Percentiles rank a stretch among this genome's conserved stretches.
phyloP scores from a whole-genome alignment of 1,284 basidiomycete species.

The Ustilago sp. region DNA sequence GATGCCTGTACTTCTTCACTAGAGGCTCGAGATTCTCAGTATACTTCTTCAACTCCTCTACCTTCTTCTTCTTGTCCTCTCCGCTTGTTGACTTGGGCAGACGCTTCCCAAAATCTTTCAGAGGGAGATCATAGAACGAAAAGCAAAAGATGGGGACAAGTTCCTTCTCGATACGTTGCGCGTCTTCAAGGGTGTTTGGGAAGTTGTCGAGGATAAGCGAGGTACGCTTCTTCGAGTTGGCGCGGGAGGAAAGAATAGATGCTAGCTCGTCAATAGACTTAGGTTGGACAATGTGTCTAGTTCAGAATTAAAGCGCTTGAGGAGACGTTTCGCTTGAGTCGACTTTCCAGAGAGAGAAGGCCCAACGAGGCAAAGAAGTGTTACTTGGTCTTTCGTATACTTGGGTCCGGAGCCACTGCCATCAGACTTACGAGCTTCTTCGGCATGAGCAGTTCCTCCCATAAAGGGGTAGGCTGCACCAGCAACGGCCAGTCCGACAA shows the following conservation, averaged over 20 bases:
- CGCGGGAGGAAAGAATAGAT: conserved; percentile 23
- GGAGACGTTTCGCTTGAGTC: conserved; percentile 50
- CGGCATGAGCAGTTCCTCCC: conserved; percentile 26
- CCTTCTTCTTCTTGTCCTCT: conserved; percentile 30
- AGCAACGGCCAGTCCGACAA: conserved; percentile 28
- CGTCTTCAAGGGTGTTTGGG: conserved; percentile 46
- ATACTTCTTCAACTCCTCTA: conserved; percentile 44
- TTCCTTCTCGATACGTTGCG: conserved; percentile 44
- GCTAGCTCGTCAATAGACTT: conserved; percentile 25
- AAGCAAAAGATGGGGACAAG: conserved; percentile 56
- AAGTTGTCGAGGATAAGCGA: conserved; percentile 55
- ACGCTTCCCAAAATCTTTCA: conserved; percentile 41
- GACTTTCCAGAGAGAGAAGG: conserved; percentile 49
- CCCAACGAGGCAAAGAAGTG: conserved; percentile 44
- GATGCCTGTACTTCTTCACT: conserved; percentile 49
- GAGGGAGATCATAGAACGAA: conserved; percentile 56
- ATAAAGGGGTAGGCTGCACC: conserved; percentile 28
- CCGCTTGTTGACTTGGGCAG: conserved; percentile 17
- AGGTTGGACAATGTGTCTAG: conserved; percentile 31
- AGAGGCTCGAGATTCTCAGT: conserved; percentile 25
- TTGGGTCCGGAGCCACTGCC: conserved; percentile 13
- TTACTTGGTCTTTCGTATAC: conserved; percentile 38
- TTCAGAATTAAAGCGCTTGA: conserved; percentile 41
- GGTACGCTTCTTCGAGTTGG: conserved; percentile 18
- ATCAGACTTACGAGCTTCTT: conserved; percentile 21